Evolutionary conservation across 306 rosid species (phyloP), one percentile per base, ranked within the genome.

Genomic region (Ormosia emarginata): DNA sequence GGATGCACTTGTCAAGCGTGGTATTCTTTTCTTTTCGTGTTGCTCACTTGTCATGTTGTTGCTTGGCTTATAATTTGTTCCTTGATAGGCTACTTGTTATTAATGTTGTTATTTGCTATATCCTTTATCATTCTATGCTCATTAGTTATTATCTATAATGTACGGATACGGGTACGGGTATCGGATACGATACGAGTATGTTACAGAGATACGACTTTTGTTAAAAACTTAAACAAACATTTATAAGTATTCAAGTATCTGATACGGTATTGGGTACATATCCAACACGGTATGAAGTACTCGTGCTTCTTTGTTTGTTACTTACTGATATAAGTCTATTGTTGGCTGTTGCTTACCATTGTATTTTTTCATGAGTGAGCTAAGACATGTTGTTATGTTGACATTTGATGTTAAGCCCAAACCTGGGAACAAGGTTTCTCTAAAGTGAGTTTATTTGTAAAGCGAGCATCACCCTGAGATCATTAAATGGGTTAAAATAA

Each of bases 1-100:
- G 86, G 91, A 88, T 83, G 91, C 91, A n/a, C 91, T 88, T 86
- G 88, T 81, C 76, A 83, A 71, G 89, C 86, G 89, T 86, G 91
- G 91, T 88, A 88, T 69, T 88, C 79, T 24, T 82, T 64, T 63
- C 81, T 46, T 24, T 17, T 47, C 15, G 53, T 47, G 13, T 3
- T 46, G 57, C 53, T 64, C 8, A 55, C 77, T 72, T 47, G 7
- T 67, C 56, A 7, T 5, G 29, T 2, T 70, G 40, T 3, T 75
- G 41, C 46, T 17, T 68, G 46, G 29, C 41, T 13, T 74, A 8
- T 5, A 18, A 29, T 33, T 33, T 47, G 29, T 53, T 53, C 56
- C 30, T 58, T 76, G 59, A 43, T 34, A n/a, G 32, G 34, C 37
- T 43, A 24, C 8, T 8, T 14, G 4, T 61, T 61, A 8, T 8